Percentiles rank a stretch among this genome's conserved stretches.
Evolutionary conservation across 2,329 filamentous ascomycete genomes (phyloP).

Genomic region (Clonostachys rhizophaga): DNA sequence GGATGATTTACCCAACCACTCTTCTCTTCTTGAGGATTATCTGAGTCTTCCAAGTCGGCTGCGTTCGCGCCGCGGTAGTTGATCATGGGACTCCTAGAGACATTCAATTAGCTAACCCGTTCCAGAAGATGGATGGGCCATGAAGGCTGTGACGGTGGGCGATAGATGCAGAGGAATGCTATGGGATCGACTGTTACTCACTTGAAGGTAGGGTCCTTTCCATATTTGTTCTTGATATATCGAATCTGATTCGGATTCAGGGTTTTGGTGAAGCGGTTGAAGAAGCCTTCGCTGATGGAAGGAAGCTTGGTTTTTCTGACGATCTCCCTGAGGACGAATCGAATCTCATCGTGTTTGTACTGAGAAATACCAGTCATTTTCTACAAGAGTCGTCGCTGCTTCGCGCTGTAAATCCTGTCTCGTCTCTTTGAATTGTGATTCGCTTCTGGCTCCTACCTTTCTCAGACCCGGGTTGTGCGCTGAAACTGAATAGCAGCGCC

Average conservation of each 20-base stretch:
- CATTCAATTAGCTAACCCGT: too few species aligned
- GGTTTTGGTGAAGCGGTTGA: constrained; percentile 15
- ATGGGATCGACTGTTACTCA: constrained; percentile 12
- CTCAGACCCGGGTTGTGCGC: too few species aligned
- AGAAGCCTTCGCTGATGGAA: constrained; percentile 18
- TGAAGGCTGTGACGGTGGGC: background rate
- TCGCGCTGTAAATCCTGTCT: too few species aligned
- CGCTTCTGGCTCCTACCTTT: too few species aligned
- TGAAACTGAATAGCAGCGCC: background rate
- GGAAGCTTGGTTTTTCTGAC: constrained; percentile 14
- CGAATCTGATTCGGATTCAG: constrained; percentile 27
- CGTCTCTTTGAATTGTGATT: too few species aligned
- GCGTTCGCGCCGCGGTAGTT: background rate
- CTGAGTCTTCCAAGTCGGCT: background rate
- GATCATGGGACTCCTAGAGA: background rate
- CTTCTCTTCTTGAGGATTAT: too few species aligned
- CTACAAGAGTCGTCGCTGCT: background rate
- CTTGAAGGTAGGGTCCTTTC: constrained; percentile 29
- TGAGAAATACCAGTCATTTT: constrained; percentile 25
- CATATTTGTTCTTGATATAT: constrained; percentile 34
- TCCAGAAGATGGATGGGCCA: too few species aligned
- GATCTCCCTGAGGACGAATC: constrained; percentile 22
- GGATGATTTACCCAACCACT: too few species aligned
- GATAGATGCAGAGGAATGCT: background rate
- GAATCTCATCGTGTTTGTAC: constrained; percentile 26